phyloP scores from a whole-genome alignment of 768 basidiomycete species.

The Plicaturopsis crispa region DNA sequence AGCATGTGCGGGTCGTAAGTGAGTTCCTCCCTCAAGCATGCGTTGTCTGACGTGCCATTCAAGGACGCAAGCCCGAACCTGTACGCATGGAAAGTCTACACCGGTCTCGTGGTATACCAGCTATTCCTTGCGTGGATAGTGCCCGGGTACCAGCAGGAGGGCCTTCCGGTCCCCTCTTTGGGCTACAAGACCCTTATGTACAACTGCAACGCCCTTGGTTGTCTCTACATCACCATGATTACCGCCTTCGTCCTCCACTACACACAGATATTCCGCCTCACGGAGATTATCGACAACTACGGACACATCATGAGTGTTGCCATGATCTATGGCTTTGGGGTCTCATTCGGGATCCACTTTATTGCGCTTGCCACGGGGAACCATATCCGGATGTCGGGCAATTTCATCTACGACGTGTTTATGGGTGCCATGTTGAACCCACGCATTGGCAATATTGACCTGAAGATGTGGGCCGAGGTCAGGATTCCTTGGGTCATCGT shows the following conservation, averaged over 20 bases:
- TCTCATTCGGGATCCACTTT: conserved; percentile 78
- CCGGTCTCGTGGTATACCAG: conserved; percentile 82
- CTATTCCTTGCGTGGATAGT: conserved; percentile 85
- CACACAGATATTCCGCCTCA: conserved; percentile 80
- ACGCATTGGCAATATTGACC: conserved; percentile 80
- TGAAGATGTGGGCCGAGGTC: conserved; percentile 99
- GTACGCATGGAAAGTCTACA: conserved; percentile 88
- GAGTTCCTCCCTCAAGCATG: no score
- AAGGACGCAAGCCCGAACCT: conserved; percentile 89
- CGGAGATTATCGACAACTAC: conserved; percentile 93
- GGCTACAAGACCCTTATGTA: conserved; percentile 90
- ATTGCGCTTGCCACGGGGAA: conserved; percentile 69
- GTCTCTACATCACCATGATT: conserved; percentile 75
- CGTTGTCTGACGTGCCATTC: no score
- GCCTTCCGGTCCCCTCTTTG: conserved; percentile 92
- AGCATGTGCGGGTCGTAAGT: conserved; percentile 71
- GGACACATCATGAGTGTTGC: conserved; percentile 94
- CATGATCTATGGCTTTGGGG: conserved; percentile 84
- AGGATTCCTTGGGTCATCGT: conserved; percentile 96
- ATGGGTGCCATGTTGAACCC: conserved; percentile 97
- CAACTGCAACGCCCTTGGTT: conserved; percentile 91
- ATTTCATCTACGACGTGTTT: conserved; percentile 89
- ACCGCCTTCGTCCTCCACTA: conserved; percentile 72
- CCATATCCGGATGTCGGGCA: conserved; percentile 91
- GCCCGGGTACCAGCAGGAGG: conserved; percentile 90